Evolutionary conservation across 768 basidiomycete genomes (phyloP).

Genomic region (Neoboletus brunneissimus): DNA sequence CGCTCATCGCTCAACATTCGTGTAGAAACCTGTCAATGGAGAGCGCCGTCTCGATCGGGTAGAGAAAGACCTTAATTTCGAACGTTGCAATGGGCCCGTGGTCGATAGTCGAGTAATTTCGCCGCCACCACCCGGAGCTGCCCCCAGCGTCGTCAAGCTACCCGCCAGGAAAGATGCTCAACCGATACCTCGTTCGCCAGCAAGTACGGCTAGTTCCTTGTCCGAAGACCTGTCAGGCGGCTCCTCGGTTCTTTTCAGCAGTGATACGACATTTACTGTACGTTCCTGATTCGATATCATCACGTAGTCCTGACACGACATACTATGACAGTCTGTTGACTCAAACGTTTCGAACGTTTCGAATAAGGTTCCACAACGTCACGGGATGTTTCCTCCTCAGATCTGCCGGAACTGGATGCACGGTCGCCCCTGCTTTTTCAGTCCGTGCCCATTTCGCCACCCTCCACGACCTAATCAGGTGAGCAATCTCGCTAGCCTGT

Average conservation of each 20-base stretch:
- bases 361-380: neutral
- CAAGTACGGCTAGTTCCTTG: slow-evolving; percentile 3
- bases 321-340: slow-evolving; percentile 16
- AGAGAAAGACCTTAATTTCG: neutral
- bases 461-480: slow-evolving; percentile 8
- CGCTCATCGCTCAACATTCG: neutral
- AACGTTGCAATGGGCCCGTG: slow-evolving; percentile 7
- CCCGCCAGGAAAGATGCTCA: neutral
- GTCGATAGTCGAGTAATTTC: neutral
- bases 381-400: fast-evolving
- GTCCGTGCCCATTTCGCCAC: slow-evolving; percentile 14
- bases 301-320: neutral
- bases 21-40: slow-evolving; percentile 3
- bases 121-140: slow-evolving; percentile 2
- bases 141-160: slow-evolving; percentile 8
- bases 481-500: neutral
- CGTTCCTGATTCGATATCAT: neutral
- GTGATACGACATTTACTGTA: slow-evolving; percentile 24
- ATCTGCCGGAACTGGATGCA: slow-evolving; percentile 9
- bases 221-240: slow-evolving; percentile 19
- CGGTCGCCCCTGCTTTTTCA: neutral
- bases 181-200: slow-evolving; percentile 12
- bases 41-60: neutral
- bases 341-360: slow-evolving; percentile 13
- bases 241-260: slow-evolving; percentile 9